Evolutionary conservation across 2,329 filamentous ascomycete species (phyloP).

Genomic region (Alternaria gansuensis): DNA sequence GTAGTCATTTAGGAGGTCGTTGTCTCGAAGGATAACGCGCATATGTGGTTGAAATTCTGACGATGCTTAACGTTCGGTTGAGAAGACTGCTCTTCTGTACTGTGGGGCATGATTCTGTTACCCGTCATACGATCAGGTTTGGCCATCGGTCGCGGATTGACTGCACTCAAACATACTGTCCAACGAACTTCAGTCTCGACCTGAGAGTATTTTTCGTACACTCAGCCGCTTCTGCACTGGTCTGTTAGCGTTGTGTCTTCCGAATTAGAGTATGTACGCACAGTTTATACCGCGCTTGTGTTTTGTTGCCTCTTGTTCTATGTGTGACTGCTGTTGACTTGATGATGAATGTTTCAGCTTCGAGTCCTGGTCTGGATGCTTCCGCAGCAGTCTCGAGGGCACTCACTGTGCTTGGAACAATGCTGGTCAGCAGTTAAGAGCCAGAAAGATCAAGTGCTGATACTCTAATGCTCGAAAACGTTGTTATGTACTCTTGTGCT

Average conservation of each 20-base stretch:
- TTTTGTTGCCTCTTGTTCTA: not conserved
- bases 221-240: not conserved
- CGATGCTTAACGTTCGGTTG: not conserved
- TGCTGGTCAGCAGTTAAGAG: not conserved
- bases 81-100: too few species aligned
- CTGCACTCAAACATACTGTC: not conserved
- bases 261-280: not conserved
- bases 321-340: not conserved
- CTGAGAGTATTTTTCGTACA: not conserved
- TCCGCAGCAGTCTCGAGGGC: not conserved
- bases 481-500: constrained; percentile 20
- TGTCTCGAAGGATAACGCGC: not conserved
- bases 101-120: not conserved
- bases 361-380: not conserved
- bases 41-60: not conserved
- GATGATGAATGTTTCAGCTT: not conserved
- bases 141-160: not conserved
- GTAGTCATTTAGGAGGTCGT: not conserved
- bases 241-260: not conserved
- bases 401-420: not conserved
- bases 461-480: not conserved
- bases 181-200: too few species aligned
- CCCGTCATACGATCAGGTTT: not conserved
- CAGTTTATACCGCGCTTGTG: not conserved
- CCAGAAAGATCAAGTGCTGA: not conserved